Percentiles rank a stretch among this genome's conserved stretches.
Conservation (phyloP, 768 basidiomycete species). For the Serendipita sp. region DNA sequence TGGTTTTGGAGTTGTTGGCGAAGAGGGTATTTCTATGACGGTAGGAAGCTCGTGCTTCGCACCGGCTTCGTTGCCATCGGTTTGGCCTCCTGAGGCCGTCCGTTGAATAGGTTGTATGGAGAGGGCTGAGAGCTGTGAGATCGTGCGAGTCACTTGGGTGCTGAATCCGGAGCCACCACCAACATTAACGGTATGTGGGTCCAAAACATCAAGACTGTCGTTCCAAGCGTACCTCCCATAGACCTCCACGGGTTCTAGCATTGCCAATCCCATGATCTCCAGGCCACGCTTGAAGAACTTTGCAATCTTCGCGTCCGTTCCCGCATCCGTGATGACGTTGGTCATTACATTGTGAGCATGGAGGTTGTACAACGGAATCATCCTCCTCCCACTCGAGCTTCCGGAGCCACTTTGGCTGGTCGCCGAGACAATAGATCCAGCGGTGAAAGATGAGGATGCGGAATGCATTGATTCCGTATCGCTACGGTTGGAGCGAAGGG, state of each 20-base stretch:
- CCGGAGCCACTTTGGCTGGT: slow-evolving; percentile 15
- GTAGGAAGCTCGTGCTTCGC: slow-evolving; percentile 4
- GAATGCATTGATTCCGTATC: slow-evolving; percentile 34
- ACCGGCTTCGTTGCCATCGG: slow-evolving; percentile 7
- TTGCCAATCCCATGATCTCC: slow-evolving; percentile 59
- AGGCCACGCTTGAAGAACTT: slow-evolving; percentile 51
- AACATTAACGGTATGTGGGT: slow-evolving; percentile 7
- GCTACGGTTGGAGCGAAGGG: slow-evolving; percentile 30
- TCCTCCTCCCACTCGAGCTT: slow-evolving; percentile 32
- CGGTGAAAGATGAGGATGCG: slow-evolving; percentile 18
- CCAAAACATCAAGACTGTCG: slow-evolving; percentile 19
- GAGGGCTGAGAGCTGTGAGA: slow-evolving; percentile 3
- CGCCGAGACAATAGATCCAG: slow-evolving; percentile 21
- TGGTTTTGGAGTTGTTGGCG: slow-evolving; percentile 12
- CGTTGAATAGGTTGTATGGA: slow-evolving; percentile 21
- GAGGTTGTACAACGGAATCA: slow-evolving; percentile 74
- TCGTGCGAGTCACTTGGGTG: neutral
- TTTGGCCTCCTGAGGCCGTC: slow-evolving; percentile 17
- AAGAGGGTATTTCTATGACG: slow-evolving; percentile 1
- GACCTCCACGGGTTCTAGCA: slow-evolving; percentile 70
- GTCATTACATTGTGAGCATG: slow-evolving; percentile 79
- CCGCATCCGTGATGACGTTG: slow-evolving; percentile 73
- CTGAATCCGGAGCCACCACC: neutral
- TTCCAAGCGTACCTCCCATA: slow-evolving; percentile 26
- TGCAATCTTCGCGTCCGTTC: slow-evolving; percentile 74